These are phyloP conservation scores for Malassezia slooffiae DNA, from an alignment of 1,284 basidiomycete genomes.

Conservation along the genomic window DNA sequence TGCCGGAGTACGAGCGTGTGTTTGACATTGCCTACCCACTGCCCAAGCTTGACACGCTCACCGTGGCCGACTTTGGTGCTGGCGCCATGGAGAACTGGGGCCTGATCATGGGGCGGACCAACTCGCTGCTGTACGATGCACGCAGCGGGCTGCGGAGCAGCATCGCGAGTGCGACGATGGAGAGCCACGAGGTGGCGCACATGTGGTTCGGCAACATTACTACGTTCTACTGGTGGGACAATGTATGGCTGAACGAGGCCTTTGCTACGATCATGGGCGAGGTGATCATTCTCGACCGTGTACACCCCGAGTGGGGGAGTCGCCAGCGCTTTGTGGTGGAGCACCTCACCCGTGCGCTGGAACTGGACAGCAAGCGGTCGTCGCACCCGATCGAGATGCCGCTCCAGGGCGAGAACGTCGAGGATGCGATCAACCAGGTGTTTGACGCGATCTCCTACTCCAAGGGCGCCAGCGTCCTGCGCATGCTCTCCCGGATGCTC, in stretches of 20 bases:
- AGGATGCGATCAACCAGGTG: conserved; percentile 26
- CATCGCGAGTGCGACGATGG: conserved; percentile 65
- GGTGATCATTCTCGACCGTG: conserved; percentile 65
- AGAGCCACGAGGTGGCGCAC: conserved; percentile 60
- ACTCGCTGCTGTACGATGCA: conserved; percentile 66
- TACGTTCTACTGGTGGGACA: conserved; percentile 80
- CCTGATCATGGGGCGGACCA: conserved; percentile 76
- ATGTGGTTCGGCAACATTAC: conserved; percentile 69
- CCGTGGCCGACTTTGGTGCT: conserved; percentile 63
- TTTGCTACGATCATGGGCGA: conserved; percentile 74
- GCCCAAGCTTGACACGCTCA: conserved; percentile 55
- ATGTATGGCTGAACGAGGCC: conserved; percentile 54
- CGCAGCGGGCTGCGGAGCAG: conserved; percentile 63
- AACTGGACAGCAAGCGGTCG: conserved; percentile 73
- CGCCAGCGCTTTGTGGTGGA: conserved; percentile 51
- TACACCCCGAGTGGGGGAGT: conserved; percentile 51
- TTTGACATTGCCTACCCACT: conserved; percentile 81
- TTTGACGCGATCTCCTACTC: conserved; percentile 47
- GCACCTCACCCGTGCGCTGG: conserved; percentile 56
- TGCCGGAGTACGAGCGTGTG: conserved; percentile 75
- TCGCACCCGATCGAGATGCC: conserved; percentile 89
- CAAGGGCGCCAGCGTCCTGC: conserved; percentile 56
- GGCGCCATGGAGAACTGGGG: conserved; percentile 82
- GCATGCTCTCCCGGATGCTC: conserved; percentile 69
- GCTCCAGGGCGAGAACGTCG: conserved; percentile 24